Base-by-base conservation (phyloP, 768 basidiomycete species). In the Lanmaoa rubissima region DNA sequence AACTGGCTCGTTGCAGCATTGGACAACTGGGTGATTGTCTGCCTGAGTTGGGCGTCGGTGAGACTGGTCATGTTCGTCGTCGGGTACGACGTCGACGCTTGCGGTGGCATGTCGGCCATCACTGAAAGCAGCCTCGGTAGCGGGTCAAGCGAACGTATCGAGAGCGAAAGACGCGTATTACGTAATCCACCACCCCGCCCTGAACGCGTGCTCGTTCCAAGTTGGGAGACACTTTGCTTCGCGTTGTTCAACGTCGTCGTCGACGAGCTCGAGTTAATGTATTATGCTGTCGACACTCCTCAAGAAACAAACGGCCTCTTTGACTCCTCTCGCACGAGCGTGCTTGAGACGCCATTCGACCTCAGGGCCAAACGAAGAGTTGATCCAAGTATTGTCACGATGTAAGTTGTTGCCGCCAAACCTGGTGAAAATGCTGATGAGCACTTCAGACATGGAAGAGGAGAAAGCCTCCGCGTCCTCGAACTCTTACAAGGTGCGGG, bases 31-130 rank as follows among this genome's bases (percentile, higher is more conserved):
- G 73, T 81, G 55, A 86, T 81, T 17, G 84, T 83, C 65, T 87
- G 84, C 28, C 78, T 75, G 45, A 89, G 78, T 61, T 88, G 86
- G 49, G 78, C 75, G 66, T 87, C 86, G 1, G 85, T 76, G 76
- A 89, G 80, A 53, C 61, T 72, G 31, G 72, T 70, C 66, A 76
- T 75, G 51, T 73, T 68, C 43, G 69, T 65, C 31, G 69, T 71
- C 51, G 67, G 68, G 55, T 75, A 74, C 51, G 65, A 58, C 35
- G 63, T 62, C 63, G 71, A 63, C 49, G 71, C 53, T 41, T 61
- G 53, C 19, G 64, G 54, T 16, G 69, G 63, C 47, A 67, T 58
- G 59, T 65, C 68, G 58, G 69, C 45, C 71, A 73, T 73, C 57
- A 61, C 58, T 38, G 49, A 52, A 36, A 34, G 11, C 51, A 35